Base-by-base conservation (phyloP, 2,329 filamentous ascomycete genomes). In the Fusarium devonianum region DNA sequence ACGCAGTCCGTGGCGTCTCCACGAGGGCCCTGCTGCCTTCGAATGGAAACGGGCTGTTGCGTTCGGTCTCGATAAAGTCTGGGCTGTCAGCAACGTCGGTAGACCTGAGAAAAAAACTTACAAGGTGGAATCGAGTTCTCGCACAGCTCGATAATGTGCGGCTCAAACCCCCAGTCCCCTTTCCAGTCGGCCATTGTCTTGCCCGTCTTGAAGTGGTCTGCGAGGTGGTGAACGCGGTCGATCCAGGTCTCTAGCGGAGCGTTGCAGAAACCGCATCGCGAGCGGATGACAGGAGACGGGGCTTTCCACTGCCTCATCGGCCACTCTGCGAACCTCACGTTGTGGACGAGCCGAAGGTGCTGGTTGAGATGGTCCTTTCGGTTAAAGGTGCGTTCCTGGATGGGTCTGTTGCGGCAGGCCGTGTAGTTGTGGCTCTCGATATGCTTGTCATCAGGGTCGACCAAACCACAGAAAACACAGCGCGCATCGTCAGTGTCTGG, bases 341-440 rank as follows among this genome's bases (percentile, higher is more conserved):
- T 69, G 25, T 76, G 74, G 0, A 76, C 69, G 1, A 75, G 58
- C 37, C 72, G 71, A 0, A 76, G 38, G 42, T 76, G 74, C 22
- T 76, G 74, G 0, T 72, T 67, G 0, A 76, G 62, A 43, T 76
- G 74, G 17, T 76, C 74, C 44, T 76, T 76, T 3, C 74, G 55
- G 35, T 74, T 74, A 30, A 75, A 76, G 0, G 74, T 74, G 7
- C 74, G 74, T 13, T 82, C 78, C 30, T 68, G 66, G 0, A 70
- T 40, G 0, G 68, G 64, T 7, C 81, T 78, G 16, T 82, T 78
- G 14, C 78, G 75, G 62, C 83, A 86, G 5, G 75, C 67, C 0
- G 66, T 64, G 29, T 70, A 69, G 13, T 73, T 71, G 39, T 76
- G 74, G 0, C 48, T 35, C 11, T 74, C 69, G 1, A 71, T 60